Evolutionary conservation across 2,329 filamentous ascomycete genomes (phyloP).

Genomic region (Pseudocercospora fijiensis): DNA sequence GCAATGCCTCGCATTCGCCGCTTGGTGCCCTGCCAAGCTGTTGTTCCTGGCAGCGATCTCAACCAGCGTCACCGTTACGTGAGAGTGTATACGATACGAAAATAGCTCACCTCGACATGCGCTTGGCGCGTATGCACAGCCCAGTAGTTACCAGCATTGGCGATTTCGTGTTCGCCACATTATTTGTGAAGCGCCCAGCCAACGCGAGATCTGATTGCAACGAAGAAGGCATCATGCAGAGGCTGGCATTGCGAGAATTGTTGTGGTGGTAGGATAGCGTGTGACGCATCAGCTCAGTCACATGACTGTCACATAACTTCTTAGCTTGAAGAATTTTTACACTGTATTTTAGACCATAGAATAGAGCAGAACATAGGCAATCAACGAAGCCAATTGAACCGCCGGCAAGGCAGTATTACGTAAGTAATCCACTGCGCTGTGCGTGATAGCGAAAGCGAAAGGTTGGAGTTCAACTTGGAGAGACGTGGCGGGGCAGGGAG

Average conservation of each 20-base stretch:
- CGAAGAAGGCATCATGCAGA: background rate
- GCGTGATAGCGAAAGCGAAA: background rate
- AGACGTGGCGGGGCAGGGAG: background rate
- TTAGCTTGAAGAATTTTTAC: too few relatives aligned
- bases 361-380: too few relatives aligned
- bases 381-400: too few relatives aligned
- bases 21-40: conserved; percentile 2
- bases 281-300: background rate
- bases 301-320: too few relatives aligned
- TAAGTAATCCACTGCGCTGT: background rate
- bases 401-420: too few relatives aligned
- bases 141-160: background rate
- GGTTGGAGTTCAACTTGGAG: background rate
- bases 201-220: background rate
- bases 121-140: too few relatives aligned
- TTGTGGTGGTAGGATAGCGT: too few relatives aligned
- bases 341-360: too few relatives aligned
- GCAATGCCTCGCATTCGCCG: background rate
- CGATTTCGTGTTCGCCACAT: background rate
- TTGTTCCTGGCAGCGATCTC: background rate
- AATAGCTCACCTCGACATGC: background rate
- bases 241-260: background rate
- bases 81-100: background rate
- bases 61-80: background rate
- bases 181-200: background rate